These are phyloP conservation scores for Cyclostephanos invisitatus DNA, from an alignment of 108 stramenopile species.

Conservation along the genomic window DNA sequence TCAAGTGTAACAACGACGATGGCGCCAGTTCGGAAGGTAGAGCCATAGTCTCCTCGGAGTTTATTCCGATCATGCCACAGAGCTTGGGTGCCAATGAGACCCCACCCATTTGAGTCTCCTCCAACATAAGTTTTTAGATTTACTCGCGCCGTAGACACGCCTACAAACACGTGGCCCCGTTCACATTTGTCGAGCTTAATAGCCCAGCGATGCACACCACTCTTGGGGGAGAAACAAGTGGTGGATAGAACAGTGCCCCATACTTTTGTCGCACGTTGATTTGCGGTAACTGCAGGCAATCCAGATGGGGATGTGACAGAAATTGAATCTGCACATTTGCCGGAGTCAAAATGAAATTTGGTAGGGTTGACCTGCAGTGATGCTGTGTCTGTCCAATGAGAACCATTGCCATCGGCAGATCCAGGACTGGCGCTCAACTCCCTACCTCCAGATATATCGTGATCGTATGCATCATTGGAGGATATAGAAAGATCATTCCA, in stretches of 20 bases:
- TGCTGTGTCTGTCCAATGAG: slow-evolving; percentile 30
- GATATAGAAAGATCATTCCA: slow-evolving; percentile 69
- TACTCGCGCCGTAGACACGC: slow-evolving; percentile 89
- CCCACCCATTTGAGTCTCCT: slow-evolving; percentile 97
- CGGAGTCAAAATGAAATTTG: slow-evolving; percentile 68
- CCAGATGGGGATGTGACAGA: slow-evolving; percentile 49
- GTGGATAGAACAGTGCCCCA: slow-evolving; percentile 83
- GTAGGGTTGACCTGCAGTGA: slow-evolving; percentile 52
- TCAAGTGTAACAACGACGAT: slow-evolving; percentile 79
- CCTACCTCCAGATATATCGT: slow-evolving; percentile 37
- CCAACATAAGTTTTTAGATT: slow-evolving; percentile 92
- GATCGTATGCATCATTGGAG: slow-evolving; percentile 53
- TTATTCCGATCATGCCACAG: slow-evolving; percentile 89
- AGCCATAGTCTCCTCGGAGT: slow-evolving; percentile 79
- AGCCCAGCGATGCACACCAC: slow-evolving; percentile 81
- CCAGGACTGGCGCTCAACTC: slow-evolving; percentile 13
- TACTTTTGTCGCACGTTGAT: slow-evolving; percentile 83
- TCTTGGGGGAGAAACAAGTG: slow-evolving; percentile 67
- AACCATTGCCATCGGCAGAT: neutral
- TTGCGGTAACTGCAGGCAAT: slow-evolving; percentile 41
- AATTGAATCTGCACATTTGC: slow-evolving; percentile 89
- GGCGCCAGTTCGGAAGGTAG: slow-evolving; percentile 77
- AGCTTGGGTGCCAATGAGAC: slow-evolving; percentile 96
- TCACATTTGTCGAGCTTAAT: slow-evolving; percentile 89
- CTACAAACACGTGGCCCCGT: slow-evolving; percentile 94